Evolutionary conservation across 192 early-diverging fungal genomes (phyloP), one percentile per base, ranked within the genome.

Genomic region (Gigaspora rosea): DNA sequence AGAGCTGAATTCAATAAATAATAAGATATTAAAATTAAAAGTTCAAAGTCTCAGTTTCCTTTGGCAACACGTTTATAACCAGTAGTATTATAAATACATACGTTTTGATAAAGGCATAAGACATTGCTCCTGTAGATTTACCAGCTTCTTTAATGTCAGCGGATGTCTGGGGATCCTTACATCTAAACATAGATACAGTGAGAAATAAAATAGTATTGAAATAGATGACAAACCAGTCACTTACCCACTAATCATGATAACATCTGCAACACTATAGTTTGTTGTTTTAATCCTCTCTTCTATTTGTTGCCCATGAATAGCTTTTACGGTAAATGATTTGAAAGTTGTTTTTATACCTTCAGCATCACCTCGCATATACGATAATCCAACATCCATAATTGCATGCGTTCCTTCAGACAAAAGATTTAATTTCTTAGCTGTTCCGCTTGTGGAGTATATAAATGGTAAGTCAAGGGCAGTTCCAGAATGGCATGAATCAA

Each of bases 401-500:
- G 80, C 81, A 36, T 48, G 79, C 4, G 84, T 81, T 27, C 86
- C 85, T 54, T 72, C 83, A 4, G 78, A 69, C 66, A 90, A 77
- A 8, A 87, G 11, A 32, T 81, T 88, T 16, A 73, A 49, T n/a
- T 85, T 78, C 50, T 90, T 90, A 18, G 87, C 13, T 9, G 75
- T 72, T 54, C 94, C 93, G 57, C 83, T 47, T 35, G 90, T 92
- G 46, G 89, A 88, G 75, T 95, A 95, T 68, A 89, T 85, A 79
- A 88, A 95, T 1, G 94, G 93, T 59, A 95, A 81, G 80, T 95
- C 94, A 33, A 95, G 82, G 0, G 88, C 93, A 0, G 94, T 91
- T 41, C 92, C 94, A 47, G 91, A 93, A 75, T 95, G 91, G 80
- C 94, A 95, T 71, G 90, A 94, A 78, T 95, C 94, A 81, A 93